Conservation (phyloP, 345 rosid species). For the Mallotus nudiflorus region DNA sequence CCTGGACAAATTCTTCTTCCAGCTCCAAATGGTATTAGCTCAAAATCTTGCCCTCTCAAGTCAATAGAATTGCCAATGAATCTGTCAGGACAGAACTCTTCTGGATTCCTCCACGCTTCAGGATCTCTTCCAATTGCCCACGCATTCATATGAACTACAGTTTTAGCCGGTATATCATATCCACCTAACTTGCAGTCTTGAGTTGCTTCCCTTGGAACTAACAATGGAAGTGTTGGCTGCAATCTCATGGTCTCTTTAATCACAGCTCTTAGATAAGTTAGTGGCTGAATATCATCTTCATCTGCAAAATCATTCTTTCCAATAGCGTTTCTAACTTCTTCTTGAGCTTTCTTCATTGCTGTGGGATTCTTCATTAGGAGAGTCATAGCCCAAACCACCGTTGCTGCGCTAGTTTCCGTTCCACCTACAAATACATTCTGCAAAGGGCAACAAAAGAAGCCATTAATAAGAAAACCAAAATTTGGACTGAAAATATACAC, state of each 20-base stretch:
- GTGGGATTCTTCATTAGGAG: constrained; percentile 32
- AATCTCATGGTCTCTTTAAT: constrained; percentile 12
- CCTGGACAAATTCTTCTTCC: constrained; percentile 43
- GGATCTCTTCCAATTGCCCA: constrained; percentile 45
- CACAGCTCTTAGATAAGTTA: constrained; percentile 5
- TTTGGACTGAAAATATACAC: too few relatives aligned
- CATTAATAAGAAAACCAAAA: too few relatives aligned
- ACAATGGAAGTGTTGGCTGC: constrained; percentile 22
- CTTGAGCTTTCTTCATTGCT: constrained; percentile 43
- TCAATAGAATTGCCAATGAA: constrained; percentile 24
- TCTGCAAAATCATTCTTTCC: constrained; percentile 33
- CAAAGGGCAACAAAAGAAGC: not conserved
- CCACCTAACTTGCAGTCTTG: constrained; percentile 26
- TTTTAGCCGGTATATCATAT: constrained; percentile 31
- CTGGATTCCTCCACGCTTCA: constrained; percentile 33
- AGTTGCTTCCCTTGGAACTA: constrained; percentile 34
- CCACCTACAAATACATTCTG: constrained; percentile 46
- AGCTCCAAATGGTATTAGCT: constrained; percentile 30
- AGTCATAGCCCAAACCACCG: constrained; percentile 51
- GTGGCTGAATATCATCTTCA: constrained; percentile 30
- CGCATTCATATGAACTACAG: constrained; percentile 30
- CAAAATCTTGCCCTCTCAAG: constrained; percentile 25
- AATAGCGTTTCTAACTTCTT: constrained; percentile 27
- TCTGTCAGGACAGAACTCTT: constrained; percentile 30
- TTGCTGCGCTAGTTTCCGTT: constrained; percentile 38